Evolutionary conservation across 2,329 filamentous ascomycete species (phyloP).

Genomic region (Aspergillus bombycis): DNA sequence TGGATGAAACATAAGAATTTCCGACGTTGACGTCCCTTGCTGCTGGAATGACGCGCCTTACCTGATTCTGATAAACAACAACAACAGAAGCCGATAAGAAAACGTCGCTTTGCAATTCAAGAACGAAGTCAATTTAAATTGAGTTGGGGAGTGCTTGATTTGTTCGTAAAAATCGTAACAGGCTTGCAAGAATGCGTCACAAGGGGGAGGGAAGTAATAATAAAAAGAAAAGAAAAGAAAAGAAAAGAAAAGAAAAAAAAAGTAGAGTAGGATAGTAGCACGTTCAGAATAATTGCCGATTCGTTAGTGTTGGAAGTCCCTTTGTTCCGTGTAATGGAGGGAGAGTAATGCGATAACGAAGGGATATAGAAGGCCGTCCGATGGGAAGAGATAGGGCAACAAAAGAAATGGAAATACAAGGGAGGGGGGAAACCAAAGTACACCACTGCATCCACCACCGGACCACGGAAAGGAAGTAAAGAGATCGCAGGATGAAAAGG

Average conservation of each 20-base stretch:
- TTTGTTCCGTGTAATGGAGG: constrained; percentile 13
- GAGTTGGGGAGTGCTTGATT: constrained; percentile 6
- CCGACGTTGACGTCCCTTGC: constrained; percentile 22
- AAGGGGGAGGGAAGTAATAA: neutral
- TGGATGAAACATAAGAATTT: constrained; percentile 1
- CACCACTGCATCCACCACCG: constrained; percentile 18
- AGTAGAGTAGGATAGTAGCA: constrained; percentile 8
- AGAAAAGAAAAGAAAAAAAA: neutral
- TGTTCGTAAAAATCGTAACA: constrained; percentile 22
- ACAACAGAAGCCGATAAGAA: constrained; percentile 18
- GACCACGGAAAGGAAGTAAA: constrained; percentile 16
- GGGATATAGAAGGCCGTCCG: constrained; percentile 16
- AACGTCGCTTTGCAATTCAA: constrained; percentile 1
- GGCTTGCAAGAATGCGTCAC: constrained; percentile 18
- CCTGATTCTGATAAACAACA: constrained; percentile 26
- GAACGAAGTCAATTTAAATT: neutral
- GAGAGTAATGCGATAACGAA: constrained; percentile 27
- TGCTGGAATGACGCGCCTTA: constrained; percentile 22
- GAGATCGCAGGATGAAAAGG: constrained; percentile 16
- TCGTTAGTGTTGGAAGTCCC: constrained; percentile 18
- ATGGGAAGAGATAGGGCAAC: constrained; percentile 1
- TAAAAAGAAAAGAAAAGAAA: neutral
- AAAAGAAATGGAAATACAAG: constrained; percentile 17
- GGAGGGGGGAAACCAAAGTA: constrained; percentile 14
- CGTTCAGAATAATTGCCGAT: constrained; percentile 19